Conservation (phyloP, 1,284 basidiomycete species). For the Lignosus rhinocerotis region DNA sequence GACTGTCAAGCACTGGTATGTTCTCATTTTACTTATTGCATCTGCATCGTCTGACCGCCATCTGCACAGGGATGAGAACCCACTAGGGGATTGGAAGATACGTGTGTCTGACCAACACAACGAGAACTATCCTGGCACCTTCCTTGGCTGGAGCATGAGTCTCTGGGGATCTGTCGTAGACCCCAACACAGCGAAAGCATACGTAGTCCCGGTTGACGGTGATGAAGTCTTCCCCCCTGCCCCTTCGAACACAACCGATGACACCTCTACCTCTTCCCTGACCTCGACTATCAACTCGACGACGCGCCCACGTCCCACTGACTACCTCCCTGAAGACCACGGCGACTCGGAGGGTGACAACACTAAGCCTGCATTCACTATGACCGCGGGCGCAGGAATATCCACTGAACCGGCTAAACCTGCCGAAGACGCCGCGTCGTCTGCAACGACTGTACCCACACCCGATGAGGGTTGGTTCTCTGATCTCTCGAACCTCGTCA, state of each 20-base stretch:
- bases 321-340: constrained; percentile 85
- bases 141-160: constrained; percentile 91
- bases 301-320: constrained; percentile 83
- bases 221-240: constrained; percentile 53
- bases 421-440: constrained; percentile 34
- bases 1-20: constrained; percentile 97
- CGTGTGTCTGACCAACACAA: constrained; percentile 76
- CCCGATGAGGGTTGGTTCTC: constrained; percentile 88
- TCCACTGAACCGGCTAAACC: constrained; percentile 32
- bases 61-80: constrained; percentile 81
- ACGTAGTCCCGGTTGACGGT: constrained; percentile 58
- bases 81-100: constrained; percentile 92
- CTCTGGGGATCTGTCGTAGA: constrained; percentile 94
- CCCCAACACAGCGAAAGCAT: constrained; percentile 59
- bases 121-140: constrained; percentile 67
- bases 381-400: constrained; percentile 27
- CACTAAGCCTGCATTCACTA: constrained; percentile 61
- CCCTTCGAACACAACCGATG: constrained; percentile 33
- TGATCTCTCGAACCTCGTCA: constrained; percentile 75
- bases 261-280: constrained; percentile 38
- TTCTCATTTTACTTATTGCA: constrained; percentile 13
- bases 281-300: constrained; percentile 46
- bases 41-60: background rate
- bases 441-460: constrained; percentile 50
- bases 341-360: constrained; percentile 70